A percentile compares a stretch with the other conserved stretches of the same genome.
phyloP scores from a whole-genome alignment of 257 asterid genomes.

The Scutellaria barbata region DNA sequence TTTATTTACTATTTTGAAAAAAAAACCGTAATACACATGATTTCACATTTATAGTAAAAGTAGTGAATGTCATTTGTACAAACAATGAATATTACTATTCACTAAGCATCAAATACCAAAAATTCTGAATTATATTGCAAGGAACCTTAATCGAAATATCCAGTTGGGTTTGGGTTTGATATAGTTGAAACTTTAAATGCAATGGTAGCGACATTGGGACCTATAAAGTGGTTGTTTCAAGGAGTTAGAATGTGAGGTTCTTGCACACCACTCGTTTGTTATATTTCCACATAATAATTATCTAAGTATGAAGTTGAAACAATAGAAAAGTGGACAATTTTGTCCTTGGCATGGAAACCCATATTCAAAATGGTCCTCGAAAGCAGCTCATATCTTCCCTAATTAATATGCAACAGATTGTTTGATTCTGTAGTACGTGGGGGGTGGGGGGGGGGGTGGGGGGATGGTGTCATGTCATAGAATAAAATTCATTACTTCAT shows the following conservation, averaged over 20 bases:
- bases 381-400: constrained; percentile 27
- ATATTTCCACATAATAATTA: constrained; percentile 8
- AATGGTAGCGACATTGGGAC: constrained; percentile 28
- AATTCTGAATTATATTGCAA: too few relatives aligned
- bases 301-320: neutral
- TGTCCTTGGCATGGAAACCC: constrained; percentile 30
- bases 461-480: neutral
- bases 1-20: too few relatives aligned
- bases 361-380: constrained; percentile 35
- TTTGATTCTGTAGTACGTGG: constrained; percentile 8
- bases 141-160: too few relatives aligned
- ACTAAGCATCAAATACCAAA: too few relatives aligned
- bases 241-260: constrained; percentile 31
- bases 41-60: too few relatives aligned
- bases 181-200: constrained; percentile 19
- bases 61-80: too few relatives aligned
- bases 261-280: constrained; percentile 38
- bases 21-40: too few relatives aligned
- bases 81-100: too few relatives aligned
- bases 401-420: constrained; percentile 33
- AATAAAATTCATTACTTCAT: neutral
- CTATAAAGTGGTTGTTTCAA: constrained; percentile 19
- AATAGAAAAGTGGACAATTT: constrained; percentile 8
- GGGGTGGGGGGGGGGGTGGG: too few relatives aligned
- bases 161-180: too few relatives aligned